Evolutionary conservation across 306 rosid species (phyloP), one percentile per base, ranked within the genome.

Genomic region (Chamaecrista fasciculata): DNA sequence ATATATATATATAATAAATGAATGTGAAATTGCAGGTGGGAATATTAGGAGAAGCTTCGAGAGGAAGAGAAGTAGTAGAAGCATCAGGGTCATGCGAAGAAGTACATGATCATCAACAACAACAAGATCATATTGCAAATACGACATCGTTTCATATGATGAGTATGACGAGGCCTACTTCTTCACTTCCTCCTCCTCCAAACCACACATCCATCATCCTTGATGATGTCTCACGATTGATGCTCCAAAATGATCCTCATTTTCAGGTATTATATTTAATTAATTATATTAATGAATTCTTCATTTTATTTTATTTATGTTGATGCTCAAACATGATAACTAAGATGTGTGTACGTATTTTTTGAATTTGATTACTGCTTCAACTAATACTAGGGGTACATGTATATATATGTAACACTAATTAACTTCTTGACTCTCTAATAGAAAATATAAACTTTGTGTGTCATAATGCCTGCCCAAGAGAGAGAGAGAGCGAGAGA

Each of bases 141-240:
- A 33, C 96, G 31, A 78, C 80, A 29, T 2, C 34, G 5, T 90
- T 88, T 70, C 90, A 93, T 79, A 74, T n/a, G n/a, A n/a, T n/a
- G n/a, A n/a, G 6, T 33, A 33, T 90, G 37, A 86, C 68, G 33
- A 81, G 89, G 61, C 96, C 97, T 40, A 83, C 86, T 39, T 90
- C 98, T 29, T 67, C 96, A 72, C 93, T 88, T 7, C 81, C 94
- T 67, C 89, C 93, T 18, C 94, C 84, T 18, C 96, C 86, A 57
- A 92, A 84, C 66, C 96, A 86, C 39, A 72, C 86, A 51, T 90
- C 98, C 77, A 77, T 88, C 65, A 83, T 91, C 58, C 89, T 89
- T n/a, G 95, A 89, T 61, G 92, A 86, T 66, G 86, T 84, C 62
- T 82, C 96, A 25, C 68, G 73, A 62, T 75, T 90, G 12, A 90